Percentiles rank a stretch among this genome's conserved stretches.
These are phyloP conservation scores for Phytophthora aleatoria DNA, from an alignment of 352 stramenopile species.

Conservation along the genomic window DNA sequence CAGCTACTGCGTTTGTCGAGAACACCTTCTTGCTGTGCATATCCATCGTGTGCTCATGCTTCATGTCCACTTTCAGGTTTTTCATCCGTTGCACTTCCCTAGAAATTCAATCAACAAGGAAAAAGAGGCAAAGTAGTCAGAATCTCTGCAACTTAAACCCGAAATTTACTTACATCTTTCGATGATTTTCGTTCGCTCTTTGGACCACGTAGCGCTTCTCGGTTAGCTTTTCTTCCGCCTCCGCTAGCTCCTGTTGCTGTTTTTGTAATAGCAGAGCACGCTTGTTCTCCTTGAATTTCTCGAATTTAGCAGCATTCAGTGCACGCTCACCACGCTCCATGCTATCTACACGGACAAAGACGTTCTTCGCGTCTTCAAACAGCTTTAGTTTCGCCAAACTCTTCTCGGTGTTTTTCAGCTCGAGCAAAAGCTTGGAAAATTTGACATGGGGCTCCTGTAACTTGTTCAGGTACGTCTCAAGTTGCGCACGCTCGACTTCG, in stretches of 20 bases:
- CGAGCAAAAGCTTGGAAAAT: constrained; percentile 70
- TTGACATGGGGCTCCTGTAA: constrained; percentile 69
- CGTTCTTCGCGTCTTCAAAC: constrained; percentile 80
- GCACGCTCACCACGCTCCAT: constrained; percentile 69
- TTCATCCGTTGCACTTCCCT: constrained; percentile 75
- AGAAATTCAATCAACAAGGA: constrained; percentile 7
- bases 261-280: constrained; percentile 53
- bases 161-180: constrained; percentile 48
- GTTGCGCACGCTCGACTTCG: constrained; percentile 56
- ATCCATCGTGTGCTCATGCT: constrained; percentile 65
- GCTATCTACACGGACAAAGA: constrained; percentile 55
- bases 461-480: constrained; percentile 63
- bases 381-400: constrained; percentile 61
- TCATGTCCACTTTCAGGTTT: constrained; percentile 69
- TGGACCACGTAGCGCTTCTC: constrained; percentile 76
- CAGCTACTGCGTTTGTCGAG: constrained; percentile 48
- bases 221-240: constrained; percentile 69
- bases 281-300: constrained; percentile 66
- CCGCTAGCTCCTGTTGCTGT: constrained; percentile 56
- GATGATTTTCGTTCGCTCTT: constrained; percentile 58
- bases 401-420: constrained; percentile 76
- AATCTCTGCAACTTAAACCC: background rate
- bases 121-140: background rate
- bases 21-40: constrained; percentile 67
- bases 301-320: constrained; percentile 50